Evolutionary conservation across 257 asterid genomes (phyloP).

Genomic region (Sherardia arvensis): DNA sequence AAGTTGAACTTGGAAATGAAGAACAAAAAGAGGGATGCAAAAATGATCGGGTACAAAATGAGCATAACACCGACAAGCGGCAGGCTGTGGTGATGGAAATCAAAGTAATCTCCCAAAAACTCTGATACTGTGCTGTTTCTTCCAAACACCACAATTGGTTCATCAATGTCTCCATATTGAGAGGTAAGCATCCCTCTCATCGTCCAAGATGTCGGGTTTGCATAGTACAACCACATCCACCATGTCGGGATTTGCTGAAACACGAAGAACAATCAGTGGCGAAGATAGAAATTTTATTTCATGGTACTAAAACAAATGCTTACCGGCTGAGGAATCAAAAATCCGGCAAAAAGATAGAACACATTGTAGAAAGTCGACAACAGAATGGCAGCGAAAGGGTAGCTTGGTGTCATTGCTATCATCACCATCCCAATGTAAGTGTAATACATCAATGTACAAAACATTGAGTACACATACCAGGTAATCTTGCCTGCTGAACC

Average conservation of each 20-base stretch:
- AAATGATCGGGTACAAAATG: constrained; percentile 30
- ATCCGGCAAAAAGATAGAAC: constrained; percentile 43
- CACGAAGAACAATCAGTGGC: neutral
- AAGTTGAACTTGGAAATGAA: constrained; percentile 42
- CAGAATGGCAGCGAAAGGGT: constrained; percentile 18
- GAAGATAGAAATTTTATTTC: no score
- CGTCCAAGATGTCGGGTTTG: constrained; percentile 49
- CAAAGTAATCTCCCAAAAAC: constrained; percentile 43
- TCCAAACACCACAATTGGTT: constrained; percentile 37
- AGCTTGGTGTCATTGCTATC: constrained; percentile 23
- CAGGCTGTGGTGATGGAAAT: constrained; percentile 30
- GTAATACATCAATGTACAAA: constrained; percentile 22
- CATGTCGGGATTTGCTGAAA: constrained; percentile 50
- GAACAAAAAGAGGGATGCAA: constrained; percentile 37
- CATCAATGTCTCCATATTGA: constrained; percentile 40
- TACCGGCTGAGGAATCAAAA: constrained; percentile 50
- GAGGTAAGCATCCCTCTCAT: constrained; percentile 43
- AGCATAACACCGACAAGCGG: constrained; percentile 44
- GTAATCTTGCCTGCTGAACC: constrained; percentile 19
- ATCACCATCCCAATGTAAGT: constrained; percentile 25
- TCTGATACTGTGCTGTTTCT: constrained; percentile 29
- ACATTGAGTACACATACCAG: constrained; percentile 23
- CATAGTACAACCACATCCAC: constrained; percentile 47
- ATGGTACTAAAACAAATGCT: no score
- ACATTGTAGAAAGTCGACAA: constrained; percentile 43